Evolutionary conservation across 805 yeast species (phyloP).

Genomic region (Wickerhamiella allomyrinae): DNA sequence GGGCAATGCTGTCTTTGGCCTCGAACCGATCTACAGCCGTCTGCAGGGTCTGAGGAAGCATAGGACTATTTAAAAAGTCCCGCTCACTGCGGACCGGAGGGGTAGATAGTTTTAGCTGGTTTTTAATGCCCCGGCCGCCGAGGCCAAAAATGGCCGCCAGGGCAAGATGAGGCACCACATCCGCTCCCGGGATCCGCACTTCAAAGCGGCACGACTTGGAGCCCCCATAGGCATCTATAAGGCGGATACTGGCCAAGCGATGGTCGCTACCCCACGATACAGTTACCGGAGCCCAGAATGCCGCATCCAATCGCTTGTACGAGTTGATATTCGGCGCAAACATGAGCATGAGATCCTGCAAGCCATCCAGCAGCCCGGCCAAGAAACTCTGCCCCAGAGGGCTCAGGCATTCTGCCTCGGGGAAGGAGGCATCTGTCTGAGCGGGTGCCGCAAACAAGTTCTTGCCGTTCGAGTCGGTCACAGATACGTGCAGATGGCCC

Average conservation of each 20-base stretch:
- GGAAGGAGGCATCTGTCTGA: conserved; percentile 17
- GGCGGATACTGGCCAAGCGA: conserved; percentile 23
- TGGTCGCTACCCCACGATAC: conserved; percentile 26
- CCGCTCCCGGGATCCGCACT: conserved; percentile 27
- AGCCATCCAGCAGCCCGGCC: conserved; percentile 24
- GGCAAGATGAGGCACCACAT: conserved; percentile 25
- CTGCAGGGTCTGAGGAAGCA: conserved; percentile 19
- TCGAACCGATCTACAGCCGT: conserved; percentile 20
- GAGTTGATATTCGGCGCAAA: conserved; percentile 26
- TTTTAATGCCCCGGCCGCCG: conserved; percentile 22
- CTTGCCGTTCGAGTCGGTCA: conserved; percentile 15
- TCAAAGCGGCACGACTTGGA: conserved; percentile 22
- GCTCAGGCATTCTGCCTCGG: conserved; percentile 18
- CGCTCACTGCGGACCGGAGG: conserved; percentile 21
- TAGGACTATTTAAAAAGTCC: conserved; percentile 13
- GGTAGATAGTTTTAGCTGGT: conserved; percentile 15
- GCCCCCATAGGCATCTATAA: conserved; percentile 20
- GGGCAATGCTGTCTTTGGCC: conserved; percentile 18
- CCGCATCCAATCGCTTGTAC: conserved; percentile 24
- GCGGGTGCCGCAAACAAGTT: conserved; percentile 20
- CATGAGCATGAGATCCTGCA: conserved; percentile 25
- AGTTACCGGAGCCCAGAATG: conserved; percentile 27
- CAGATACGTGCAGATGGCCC: conserved; percentile 24
- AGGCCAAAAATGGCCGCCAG: conserved; percentile 23
- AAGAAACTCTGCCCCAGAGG: conserved; percentile 22